These are phyloP conservation scores for Aspergillus fructus DNA, from an alignment of 2,329 filamentous ascomycete species.

Conservation along the genomic window DNA sequence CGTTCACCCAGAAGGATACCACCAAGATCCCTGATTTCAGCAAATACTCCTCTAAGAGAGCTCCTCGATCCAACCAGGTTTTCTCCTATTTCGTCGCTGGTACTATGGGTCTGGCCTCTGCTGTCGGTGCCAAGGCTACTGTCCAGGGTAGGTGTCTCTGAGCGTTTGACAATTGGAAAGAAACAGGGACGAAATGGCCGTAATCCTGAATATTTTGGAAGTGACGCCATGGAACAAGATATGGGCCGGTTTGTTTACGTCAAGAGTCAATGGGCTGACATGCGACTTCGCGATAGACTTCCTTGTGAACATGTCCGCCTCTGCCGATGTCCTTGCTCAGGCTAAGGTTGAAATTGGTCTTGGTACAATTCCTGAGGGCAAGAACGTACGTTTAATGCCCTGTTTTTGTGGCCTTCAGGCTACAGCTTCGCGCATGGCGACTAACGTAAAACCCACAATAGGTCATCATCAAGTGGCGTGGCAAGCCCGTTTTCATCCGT, in stretches of 20 bases:
- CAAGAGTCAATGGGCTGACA: conserved; percentile 22
- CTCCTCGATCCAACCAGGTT: conserved; percentile 73
- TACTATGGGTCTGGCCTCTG: conserved; percentile 85
- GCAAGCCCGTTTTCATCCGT: conserved; percentile 99
- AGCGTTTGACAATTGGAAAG: conserved; percentile 5
- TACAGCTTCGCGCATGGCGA: not conserved
- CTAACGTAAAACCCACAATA: conserved; percentile 38
- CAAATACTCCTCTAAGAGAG: conserved; percentile 75
- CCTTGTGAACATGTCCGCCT: conserved; percentile 99
- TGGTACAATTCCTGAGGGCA: conserved; percentile 90
- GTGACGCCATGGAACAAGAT: not conserved
- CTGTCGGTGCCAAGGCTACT: conserved; percentile 94
- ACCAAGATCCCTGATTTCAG: conserved; percentile 84
- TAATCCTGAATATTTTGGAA: not conserved
- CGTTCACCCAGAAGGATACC: conserved; percentile 56
- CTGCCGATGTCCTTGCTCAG: conserved; percentile 96
- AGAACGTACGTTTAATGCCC: conserved; percentile 70
- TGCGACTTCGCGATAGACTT: conserved; percentile 67
- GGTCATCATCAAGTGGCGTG: conserved; percentile 99
- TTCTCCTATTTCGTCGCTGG: conserved; percentile 99
- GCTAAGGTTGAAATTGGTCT: conserved; percentile 99
- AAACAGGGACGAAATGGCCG: not conserved
- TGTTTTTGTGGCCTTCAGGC: not conserved
- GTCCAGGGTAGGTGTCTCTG: conserved; percentile 76
- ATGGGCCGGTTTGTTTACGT: conserved; percentile 2